Evolutionary conservation across 495 filamentous ascomycete species (phyloP).

Genomic region (Parmelia sp.): DNA sequence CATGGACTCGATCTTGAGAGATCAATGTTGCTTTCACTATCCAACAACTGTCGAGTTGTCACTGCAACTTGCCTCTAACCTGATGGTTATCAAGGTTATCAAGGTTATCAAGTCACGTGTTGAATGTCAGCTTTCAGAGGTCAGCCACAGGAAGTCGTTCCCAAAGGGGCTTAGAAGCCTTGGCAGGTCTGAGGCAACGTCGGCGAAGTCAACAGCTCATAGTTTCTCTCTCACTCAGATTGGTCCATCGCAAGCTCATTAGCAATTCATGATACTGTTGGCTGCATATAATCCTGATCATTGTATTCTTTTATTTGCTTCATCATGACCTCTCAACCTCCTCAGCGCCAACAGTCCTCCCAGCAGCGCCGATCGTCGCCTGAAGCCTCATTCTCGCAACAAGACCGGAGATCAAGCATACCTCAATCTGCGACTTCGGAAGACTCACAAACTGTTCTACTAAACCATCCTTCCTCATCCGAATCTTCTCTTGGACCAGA

Average conservation of each 20-base stretch:
- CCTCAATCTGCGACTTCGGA: slow-evolving; percentile 31
- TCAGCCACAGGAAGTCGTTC: no score
- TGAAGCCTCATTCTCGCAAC: slow-evolving; percentile 17
- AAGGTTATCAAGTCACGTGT: neutral
- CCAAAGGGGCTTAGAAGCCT: no score
- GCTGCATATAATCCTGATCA: no score
- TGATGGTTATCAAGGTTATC: no score
- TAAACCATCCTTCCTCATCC: slow-evolving; percentile 35
- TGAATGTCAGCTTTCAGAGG: no score
- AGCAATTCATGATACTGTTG: neutral
- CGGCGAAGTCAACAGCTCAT: no score
- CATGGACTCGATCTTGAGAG: neutral
- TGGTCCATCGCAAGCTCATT: neutral
- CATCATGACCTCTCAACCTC: slow-evolving; percentile 23
- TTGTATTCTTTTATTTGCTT: neutral
- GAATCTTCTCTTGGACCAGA: slow-evolving; percentile 23
- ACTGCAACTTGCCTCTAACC: neutral
- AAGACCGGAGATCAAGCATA: slow-evolving; percentile 23
- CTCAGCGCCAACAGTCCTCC: slow-evolving; percentile 18
- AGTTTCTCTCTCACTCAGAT: neutral
- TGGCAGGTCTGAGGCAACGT: no score
- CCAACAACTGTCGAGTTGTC: neutral
- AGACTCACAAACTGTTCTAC: slow-evolving; percentile 39
- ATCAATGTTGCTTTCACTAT: neutral
- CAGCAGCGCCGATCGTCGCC: slow-evolving; percentile 15